Base-by-base conservation (phyloP, 2,329 filamentous ascomycete species). In the Thelonectria rubi region DNA sequence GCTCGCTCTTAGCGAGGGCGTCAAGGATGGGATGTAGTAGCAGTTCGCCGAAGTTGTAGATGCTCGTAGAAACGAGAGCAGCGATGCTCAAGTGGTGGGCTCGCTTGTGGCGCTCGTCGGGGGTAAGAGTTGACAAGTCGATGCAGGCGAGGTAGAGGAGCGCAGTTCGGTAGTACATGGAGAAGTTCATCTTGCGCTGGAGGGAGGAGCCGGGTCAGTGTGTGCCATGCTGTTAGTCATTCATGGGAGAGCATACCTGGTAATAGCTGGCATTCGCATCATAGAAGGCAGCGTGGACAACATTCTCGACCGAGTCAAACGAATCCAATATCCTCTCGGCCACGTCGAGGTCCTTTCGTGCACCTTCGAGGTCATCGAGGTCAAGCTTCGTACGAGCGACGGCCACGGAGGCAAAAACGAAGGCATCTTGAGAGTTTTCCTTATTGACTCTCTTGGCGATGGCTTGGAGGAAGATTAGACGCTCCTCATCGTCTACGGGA, bases 41-140 rank as follows among this genome's bases (percentile, higher is more conserved):
- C n/a, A 99, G 89, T 83, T 99, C 95, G 77, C 95, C 95, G 72
- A 99, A 99, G 83, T 99, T 99, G 87, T 99, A 98, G 81, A 98
- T 99, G 72, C 88, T 92, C 73, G 94, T 92, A 52, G 94, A 97
- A 40, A 97, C 91, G 9, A 99, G 86, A 10, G 95, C 95, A 26
- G 95, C 93, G 55, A 98, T 90, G 74, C 91, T 91, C 65, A 99
- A 89, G 77, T 97, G 93, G 80, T 97, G 97, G 46, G 95, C 95
- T 71, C 94, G 89, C 62, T 86, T 86, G 76, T 90, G 89, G 72
- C 92, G 90, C 77, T 99, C 94, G 56, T 86, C 82, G 55, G 88
- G 81, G 45, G 89, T 84, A 60, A 99, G 84, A 57, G 91, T 86
- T 62, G 88, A 84, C 66, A 97, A 81, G 72, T 97, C 91, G 74